phyloP scores from a whole-genome alignment of 225 moss, liverwort and hornwort species.

The Marchantia polymorpha region DNA sequence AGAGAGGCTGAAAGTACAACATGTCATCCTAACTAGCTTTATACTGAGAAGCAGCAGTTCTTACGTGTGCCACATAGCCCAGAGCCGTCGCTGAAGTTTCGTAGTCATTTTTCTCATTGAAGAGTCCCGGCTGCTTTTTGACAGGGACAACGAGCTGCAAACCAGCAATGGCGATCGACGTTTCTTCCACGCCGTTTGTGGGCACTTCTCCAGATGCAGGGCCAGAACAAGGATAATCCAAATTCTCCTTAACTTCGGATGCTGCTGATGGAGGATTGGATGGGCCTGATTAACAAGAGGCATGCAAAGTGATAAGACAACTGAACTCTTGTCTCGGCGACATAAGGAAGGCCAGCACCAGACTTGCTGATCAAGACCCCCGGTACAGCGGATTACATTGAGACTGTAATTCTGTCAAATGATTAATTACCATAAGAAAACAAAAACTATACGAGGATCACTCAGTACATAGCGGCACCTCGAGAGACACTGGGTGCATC shows the following conservation, averaged over 20 bases:
- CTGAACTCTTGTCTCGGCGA: neutral
- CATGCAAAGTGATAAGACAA: neutral
- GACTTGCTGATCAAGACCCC: neutral
- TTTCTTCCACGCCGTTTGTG: constrained; percentile 43
- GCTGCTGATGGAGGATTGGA: neutral
- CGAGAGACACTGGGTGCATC: neutral
- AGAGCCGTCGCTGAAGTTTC: constrained; percentile 87
- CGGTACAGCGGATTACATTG: neutral
- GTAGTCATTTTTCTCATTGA: constrained; percentile 66
- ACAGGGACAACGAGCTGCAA: constrained; percentile 69
- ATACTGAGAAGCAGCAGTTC: constrained; percentile 19
- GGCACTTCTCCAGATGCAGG: constrained; percentile 51
- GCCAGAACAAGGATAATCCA: neutral
- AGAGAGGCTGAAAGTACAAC: neutral
- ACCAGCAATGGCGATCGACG: constrained; percentile 74
- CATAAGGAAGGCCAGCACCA: neutral
- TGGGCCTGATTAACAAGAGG: constrained; percentile 7
- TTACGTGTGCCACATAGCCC: constrained; percentile 95
- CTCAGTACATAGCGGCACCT: neutral
- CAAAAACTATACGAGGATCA: neutral
- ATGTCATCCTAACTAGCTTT: constrained; percentile 24
- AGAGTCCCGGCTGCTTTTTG: constrained; percentile 61
- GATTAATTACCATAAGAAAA: neutral
- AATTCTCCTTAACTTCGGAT: neutral
- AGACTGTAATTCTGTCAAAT: neutral